Conservation (phyloP, 305 asterid genomes). For the Stenogyne calaminthoides region DNA sequence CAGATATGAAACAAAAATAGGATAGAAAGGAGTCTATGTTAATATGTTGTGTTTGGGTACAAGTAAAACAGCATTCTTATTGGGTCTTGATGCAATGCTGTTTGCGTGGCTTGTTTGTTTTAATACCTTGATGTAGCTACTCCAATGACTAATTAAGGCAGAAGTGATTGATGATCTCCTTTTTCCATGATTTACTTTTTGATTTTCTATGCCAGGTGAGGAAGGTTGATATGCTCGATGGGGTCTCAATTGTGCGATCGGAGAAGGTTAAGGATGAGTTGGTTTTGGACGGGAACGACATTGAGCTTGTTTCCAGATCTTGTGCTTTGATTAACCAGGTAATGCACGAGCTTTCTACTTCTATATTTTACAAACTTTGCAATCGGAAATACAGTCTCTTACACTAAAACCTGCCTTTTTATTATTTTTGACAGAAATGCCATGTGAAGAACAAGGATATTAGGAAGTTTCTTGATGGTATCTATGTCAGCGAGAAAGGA, state of each 20-base stretch:
- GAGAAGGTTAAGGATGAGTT: slow-evolving; percentile 79
- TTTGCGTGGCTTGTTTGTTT: no score
- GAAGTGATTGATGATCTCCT: not conserved
- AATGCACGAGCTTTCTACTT: no score
- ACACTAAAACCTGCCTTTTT: not conserved
- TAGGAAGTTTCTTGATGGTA: slow-evolving; percentile 87
- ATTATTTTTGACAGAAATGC: slow-evolving; percentile 46
- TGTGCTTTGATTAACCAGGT: slow-evolving; percentile 70
- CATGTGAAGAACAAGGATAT: slow-evolving; percentile 77
- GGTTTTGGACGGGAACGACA: slow-evolving; percentile 72
- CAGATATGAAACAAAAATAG: no score
- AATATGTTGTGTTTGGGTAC: no score
- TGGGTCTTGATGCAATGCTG: not conserved
- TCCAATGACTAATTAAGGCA: not conserved
- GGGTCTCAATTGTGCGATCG: slow-evolving; percentile 59
- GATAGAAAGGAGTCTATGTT: no score
- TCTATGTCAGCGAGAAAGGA: slow-evolving; percentile 87
- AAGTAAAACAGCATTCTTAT: no score
- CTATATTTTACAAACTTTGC: not conserved
- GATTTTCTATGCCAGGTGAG: slow-evolving; percentile 43
- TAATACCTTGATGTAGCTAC: not conserved
- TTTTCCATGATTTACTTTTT: not conserved
- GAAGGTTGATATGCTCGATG: slow-evolving; percentile 79
- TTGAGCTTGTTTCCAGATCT: slow-evolving; percentile 71
- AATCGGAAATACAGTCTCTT: not conserved